A percentile compares a stretch with the other conserved stretches of the same genome.
phyloP scores from a whole-genome alignment of 177 flowering plant species.

The Vitis hybrid region DNA sequence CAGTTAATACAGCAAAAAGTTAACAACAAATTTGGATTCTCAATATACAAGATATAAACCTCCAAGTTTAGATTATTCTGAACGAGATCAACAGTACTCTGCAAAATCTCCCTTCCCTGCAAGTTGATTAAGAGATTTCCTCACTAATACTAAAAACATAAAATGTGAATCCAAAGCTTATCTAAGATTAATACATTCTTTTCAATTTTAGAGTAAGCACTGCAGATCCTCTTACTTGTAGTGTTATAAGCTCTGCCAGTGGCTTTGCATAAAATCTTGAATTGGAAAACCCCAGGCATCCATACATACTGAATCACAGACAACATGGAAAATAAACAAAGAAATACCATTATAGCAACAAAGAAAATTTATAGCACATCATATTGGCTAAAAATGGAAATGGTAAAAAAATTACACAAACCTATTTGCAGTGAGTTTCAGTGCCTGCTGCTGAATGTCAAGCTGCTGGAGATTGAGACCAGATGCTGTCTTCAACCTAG shows the following conservation, averaged over 20 bases:
- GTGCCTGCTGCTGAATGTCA: slow-evolving; percentile 97
- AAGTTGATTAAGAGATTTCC: slow-evolving; percentile 9
- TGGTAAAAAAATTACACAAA: slow-evolving; percentile 16
- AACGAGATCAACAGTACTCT: slow-evolving; percentile 95
- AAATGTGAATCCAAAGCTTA: neutral
- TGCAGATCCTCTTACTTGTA: slow-evolving; percentile 55
- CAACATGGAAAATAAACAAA: neutral
- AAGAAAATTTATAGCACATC: neutral
- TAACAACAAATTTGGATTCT: neutral
- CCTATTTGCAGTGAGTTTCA: slow-evolving; percentile 99
- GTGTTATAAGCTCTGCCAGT: slow-evolving; percentile 94
- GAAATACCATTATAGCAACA: neutral
- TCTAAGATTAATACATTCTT: neutral
- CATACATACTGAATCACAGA: slow-evolving; percentile 79
- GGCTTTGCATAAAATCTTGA: slow-evolving; percentile 99
- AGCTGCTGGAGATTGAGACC: slow-evolving; percentile 78
- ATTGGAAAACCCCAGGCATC: slow-evolving; percentile 96
- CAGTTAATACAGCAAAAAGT: neutral
- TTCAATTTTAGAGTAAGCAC: neutral
- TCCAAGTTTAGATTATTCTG: slow-evolving; percentile 84
- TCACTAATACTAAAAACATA: neutral
- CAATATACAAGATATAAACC: slow-evolving; percentile 36
- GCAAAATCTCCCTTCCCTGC: slow-evolving; percentile 98
- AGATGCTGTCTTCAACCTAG: slow-evolving; percentile 65
- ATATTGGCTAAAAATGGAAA: neutral